Percentiles rank a stretch among this genome's conserved stretches.
These are phyloP conservation scores for Ceratobasidium sp. DNA, from an alignment of 1,284 basidiomycete species.

Conservation along the genomic window DNA sequence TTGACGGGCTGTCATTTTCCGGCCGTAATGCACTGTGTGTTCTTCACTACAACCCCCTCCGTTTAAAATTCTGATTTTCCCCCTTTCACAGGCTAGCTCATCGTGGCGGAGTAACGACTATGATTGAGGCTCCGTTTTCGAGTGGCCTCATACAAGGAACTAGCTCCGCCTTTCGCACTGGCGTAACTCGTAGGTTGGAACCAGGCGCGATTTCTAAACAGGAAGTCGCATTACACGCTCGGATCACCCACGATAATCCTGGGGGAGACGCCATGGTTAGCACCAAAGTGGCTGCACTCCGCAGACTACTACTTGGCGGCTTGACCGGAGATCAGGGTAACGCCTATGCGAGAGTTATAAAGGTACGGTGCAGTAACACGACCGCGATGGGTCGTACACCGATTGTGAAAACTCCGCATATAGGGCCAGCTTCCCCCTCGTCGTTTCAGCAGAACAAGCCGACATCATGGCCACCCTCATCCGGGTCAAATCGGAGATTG, in stretches of 20 bases:
- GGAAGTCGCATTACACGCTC: slow-evolving; percentile 75
- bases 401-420: neutral
- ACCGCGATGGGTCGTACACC: neutral
- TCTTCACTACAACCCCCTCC: neutral
- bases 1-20: slow-evolving; percentile 77
- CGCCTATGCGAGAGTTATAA: slow-evolving; percentile 52
- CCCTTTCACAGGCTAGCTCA: slow-evolving; percentile 4
- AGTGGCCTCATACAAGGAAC: slow-evolving; percentile 66
- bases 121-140: slow-evolving; percentile 67
- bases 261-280: slow-evolving; percentile 60
- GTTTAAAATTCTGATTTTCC: neutral
- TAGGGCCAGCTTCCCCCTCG: slow-evolving; percentile 68
- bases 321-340: slow-evolving; percentile 56
- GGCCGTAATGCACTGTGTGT: slow-evolving; percentile 75
- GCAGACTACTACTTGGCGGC: slow-evolving; percentile 64
- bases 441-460: slow-evolving; percentile 74
- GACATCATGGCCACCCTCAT: slow-evolving; percentile 81
- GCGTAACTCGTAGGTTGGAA: slow-evolving; percentile 70
- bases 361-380: slow-evolving; percentile 57
- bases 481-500: slow-evolving; percentile 76
- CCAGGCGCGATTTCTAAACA: slow-evolving; percentile 73
- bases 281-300: slow-evolving; percentile 61
- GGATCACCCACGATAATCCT: slow-evolving; percentile 59
- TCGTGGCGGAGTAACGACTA: slow-evolving; percentile 32
- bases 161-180: slow-evolving; percentile 70